Evolutionary conservation across 306 rosid species (phyloP).

Genomic region (Astragalus glycyphyllos): DNA sequence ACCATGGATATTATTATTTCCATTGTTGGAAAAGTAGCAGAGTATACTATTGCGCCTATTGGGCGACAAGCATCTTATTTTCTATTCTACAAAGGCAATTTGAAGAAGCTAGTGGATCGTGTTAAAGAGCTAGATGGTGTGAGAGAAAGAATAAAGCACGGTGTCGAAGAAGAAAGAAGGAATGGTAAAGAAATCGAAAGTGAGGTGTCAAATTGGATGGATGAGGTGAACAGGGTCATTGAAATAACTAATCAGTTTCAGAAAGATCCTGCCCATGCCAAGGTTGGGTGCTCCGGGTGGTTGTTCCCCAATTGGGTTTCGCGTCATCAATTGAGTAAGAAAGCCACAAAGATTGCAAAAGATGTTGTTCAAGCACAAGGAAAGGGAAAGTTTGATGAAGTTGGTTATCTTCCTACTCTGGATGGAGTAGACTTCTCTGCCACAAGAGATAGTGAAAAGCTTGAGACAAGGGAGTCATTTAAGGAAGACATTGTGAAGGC

Average conservation of each 20-base stretch:
- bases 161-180: not conserved
- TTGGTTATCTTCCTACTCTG: not conserved
- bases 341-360: not conserved
- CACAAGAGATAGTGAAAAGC: not conserved
- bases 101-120: not conserved
- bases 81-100: not conserved
- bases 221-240: not conserved
- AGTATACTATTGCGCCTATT: conserved; percentile 5
- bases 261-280: not conserved
- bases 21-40: not conserved
- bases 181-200: not conserved
- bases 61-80: not conserved
- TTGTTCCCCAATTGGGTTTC: not conserved
- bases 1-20: not conserved
- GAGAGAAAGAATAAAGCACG: not conserved
- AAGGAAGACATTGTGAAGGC: not conserved
- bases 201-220: not conserved
- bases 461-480: not conserved
- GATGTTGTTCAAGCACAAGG: not conserved
- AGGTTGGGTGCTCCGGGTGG: not conserved
- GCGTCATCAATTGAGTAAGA: not conserved
- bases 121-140: not conserved
- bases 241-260: not conserved
- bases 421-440: not conserved
- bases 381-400: not conserved